phyloP scores from a whole-genome alignment of 179 eudicot genomes.

The Amaranthus tricolor region DNA sequence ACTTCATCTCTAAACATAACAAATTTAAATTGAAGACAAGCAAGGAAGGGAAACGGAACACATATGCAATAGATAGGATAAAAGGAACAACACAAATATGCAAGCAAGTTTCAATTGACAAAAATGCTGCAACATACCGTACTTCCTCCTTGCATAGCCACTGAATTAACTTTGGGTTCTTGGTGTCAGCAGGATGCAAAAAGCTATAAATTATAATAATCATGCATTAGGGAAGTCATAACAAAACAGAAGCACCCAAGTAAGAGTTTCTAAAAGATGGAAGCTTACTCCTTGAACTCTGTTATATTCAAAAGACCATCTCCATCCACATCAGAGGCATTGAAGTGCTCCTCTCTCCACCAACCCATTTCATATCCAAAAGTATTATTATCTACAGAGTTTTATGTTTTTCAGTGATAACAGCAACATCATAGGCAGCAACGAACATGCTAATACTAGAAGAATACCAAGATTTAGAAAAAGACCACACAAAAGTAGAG shows the following conservation, averaged over 20 bases:
- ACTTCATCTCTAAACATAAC: background rate
- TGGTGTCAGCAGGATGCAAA: conserved; percentile 88
- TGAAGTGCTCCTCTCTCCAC: conserved; percentile 98
- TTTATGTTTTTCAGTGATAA: conserved; percentile 12
- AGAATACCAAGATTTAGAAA: background rate
- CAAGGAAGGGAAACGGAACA: background rate
- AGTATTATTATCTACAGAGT: conserved; percentile 53
- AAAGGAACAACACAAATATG: background rate
- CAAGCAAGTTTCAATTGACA: background rate
- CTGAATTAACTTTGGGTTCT: conserved; percentile 66
- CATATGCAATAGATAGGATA: background rate
- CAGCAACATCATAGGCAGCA: background rate
- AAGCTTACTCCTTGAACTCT: conserved; percentile 92
- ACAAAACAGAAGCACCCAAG: conserved; percentile 2
- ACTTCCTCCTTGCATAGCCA: conserved; percentile 97
- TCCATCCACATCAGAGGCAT: conserved; percentile 88
- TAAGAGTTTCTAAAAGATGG: conserved; percentile 10
- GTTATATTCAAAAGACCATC: conserved; percentile 83
- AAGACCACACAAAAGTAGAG: background rate
- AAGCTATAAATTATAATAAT: conserved; percentile 49
- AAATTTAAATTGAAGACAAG: background rate
- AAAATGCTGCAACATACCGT: conserved; percentile 43
- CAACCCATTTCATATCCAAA: conserved; percentile 96
- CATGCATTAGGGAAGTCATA: conserved; percentile 4
- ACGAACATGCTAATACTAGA: background rate